Evolutionary conservation across 176 grass and related monocot genomes (phyloP).

Genomic region (Thalia dealbata): DNA sequence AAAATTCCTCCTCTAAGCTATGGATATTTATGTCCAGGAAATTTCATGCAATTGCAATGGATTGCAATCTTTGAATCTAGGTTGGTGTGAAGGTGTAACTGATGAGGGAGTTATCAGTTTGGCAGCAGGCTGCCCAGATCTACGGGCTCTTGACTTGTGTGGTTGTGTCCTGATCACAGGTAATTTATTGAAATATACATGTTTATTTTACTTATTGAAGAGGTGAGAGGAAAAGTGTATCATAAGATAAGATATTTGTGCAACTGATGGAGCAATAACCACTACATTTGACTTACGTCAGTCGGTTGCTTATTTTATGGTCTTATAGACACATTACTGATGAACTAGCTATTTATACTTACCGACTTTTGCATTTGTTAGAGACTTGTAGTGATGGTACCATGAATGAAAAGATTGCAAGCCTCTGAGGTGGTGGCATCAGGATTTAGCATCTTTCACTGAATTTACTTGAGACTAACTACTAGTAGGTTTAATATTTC

Average conservation of each 20-base stretch:
- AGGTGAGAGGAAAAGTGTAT: not conserved
- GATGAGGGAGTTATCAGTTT: conserved; percentile 15
- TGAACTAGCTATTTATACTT: not conserved
- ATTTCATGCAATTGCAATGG: conserved; percentile 12
- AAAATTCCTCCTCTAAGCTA: not conserved
- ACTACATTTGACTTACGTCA: not conserved
- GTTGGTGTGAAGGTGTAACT: conserved; percentile 10
- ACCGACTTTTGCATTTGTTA: too few relatives aligned
- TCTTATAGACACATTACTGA: not conserved
- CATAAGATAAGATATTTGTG: not conserved
- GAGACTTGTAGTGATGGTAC: too few relatives aligned
- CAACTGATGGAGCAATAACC: not conserved
- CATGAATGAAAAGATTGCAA: too few relatives aligned
- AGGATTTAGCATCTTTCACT: too few relatives aligned
- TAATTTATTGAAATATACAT: not conserved
- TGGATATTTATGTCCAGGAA: conserved; percentile 2
- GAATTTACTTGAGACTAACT: too few relatives aligned
- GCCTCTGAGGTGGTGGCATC: too few relatives aligned
- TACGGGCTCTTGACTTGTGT: conserved; percentile 7
- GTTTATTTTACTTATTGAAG: not conserved
- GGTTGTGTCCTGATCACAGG: conserved; percentile 17
- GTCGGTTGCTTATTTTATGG: not conserved
- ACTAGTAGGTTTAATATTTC: too few relatives aligned
- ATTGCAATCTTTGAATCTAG: conserved; percentile 5
- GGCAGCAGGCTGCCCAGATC: conserved; percentile 11